Conservation (phyloP, 441 rosid species). For the Viola pubescens region DNA sequence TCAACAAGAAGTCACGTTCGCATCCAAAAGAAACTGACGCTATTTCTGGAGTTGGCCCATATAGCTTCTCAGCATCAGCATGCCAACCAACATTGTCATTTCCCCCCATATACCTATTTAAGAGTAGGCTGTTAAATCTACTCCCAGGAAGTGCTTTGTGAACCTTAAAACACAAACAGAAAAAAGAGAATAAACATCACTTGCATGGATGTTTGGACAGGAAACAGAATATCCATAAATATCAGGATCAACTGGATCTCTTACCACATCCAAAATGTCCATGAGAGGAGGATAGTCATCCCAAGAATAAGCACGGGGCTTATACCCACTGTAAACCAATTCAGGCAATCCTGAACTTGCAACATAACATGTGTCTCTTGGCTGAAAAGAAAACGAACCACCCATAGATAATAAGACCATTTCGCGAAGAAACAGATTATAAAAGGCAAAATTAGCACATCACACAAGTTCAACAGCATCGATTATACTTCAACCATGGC, state of each 20-base stretch:
- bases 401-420: neutral
- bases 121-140: constrained; percentile 71
- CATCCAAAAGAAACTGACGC: constrained; percentile 88
- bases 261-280: constrained; percentile 56
- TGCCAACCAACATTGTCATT: constrained; percentile 83
- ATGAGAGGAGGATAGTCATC: constrained; percentile 62
- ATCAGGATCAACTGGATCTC: constrained; percentile 9
- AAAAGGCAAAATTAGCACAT: neutral
- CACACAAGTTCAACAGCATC: neutral
- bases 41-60: constrained; percentile 72
- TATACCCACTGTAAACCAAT: constrained; percentile 49
- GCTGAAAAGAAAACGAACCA: constrained; percentile 31
- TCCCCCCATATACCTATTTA: constrained; percentile 76
- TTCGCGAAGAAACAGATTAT: neutral
- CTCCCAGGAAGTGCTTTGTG: constrained; percentile 62
- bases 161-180: constrained; percentile 32
- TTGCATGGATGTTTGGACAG: neutral
- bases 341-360: constrained; percentile 53
- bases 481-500: neutral
- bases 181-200: neutral
- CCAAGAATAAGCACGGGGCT: constrained; percentile 64
- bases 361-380: constrained; percentile 69
- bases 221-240: constrained; percentile 4
- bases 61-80: constrained; percentile 84
- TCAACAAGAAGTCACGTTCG: constrained; percentile 68